Base-by-base conservation (phyloP, 257 asterid species). In the Forsythia viridissima region DNA sequence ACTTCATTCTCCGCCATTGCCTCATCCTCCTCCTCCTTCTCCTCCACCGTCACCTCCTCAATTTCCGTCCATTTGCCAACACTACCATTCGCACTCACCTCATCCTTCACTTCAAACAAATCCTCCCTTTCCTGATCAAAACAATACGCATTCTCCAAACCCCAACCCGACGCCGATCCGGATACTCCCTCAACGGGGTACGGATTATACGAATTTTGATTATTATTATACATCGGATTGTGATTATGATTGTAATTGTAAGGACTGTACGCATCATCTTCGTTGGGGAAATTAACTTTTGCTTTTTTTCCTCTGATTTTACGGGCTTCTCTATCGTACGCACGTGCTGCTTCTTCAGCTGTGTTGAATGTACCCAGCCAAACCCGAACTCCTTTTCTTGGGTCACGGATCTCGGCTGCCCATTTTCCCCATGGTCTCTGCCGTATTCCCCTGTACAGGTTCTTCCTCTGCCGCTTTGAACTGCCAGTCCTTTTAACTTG, bases 321-420 rank as follows among this genome's bases (percentile, higher is more conserved):
- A 5, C 94, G 94, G 30, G 98, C 98, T 79, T 90, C 98, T 18
- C 77, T 76, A 6, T 94, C 98, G 80, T 94, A 94, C 18, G 98
- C 98, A 18, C 94, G 86, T 61, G 98, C 98, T 18, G 98, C 98
- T 75, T 94, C 96, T 79, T 94, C 98, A 0, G 97, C 97, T 2
- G 97, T 94, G 84, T 80, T 87, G 84, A 88, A 94, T 1, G 98
- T 94, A 39, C 98, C 98, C 74, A 94, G 80, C 98, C 98, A 94
- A 39, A 94, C 97, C 71, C 98, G 84, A 39, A 89, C 96, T 24
- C 98, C 98, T 84, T 94, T 94, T 52, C 91, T 82, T n/a, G 98
- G 98, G 80, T 94, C 97, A 4, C 98, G 97, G 76, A 94, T 94
- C 79, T 94, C 98, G 6, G 98, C 97, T 0, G 98, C 98, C 97